Percentiles rank a stretch among this genome's conserved stretches.
These are phyloP conservation scores for Fusarium nurragi DNA, from an alignment of 2,329 filamentous ascomycete species.

Conservation along the genomic window DNA sequence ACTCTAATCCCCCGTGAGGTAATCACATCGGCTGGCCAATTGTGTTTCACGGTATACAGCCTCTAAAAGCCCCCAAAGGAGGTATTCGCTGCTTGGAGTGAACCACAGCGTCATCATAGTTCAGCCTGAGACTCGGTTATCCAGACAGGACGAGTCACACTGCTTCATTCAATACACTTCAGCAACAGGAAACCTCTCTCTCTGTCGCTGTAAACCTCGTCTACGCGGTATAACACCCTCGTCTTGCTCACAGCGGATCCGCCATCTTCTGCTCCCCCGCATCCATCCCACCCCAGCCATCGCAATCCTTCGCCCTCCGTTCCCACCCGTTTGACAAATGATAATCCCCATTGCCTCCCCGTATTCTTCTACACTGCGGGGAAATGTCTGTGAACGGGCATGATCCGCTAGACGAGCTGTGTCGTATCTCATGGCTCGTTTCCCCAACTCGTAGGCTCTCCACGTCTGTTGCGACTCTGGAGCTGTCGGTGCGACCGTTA, in stretches of 20 bases:
- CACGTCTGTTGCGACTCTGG: constrained; percentile 30
- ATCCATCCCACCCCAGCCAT: not conserved
- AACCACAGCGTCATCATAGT: constrained; percentile 12
- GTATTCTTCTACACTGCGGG: constrained; percentile 7
- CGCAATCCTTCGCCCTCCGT: constrained; percentile 4
- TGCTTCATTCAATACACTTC: no score
- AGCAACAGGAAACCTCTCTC: not conserved
- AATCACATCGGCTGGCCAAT: constrained; percentile 13
- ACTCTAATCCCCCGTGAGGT: no score
- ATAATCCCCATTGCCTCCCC: constrained; percentile 3
- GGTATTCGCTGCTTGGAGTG: not conserved
- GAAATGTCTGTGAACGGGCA: constrained; percentile 11
- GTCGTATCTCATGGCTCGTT: not conserved
- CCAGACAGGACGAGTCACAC: no score
- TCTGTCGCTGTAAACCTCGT: not conserved
- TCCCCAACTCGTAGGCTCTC: constrained; percentile 36
- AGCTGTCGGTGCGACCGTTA: constrained; percentile 15
- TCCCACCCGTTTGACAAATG: constrained; percentile 15
- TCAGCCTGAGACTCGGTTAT: not conserved
- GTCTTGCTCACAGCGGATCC: not conserved
- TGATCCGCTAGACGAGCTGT: constrained; percentile 5
- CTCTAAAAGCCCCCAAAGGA: not conserved
- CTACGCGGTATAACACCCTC: not conserved
- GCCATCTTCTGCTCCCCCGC: not conserved
- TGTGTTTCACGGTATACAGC: not conserved